These are phyloP conservation scores for Hyaloscypha bicolor DNA, from an alignment of 495 filamentous ascomycete genomes.

Conservation along the genomic window DNA sequence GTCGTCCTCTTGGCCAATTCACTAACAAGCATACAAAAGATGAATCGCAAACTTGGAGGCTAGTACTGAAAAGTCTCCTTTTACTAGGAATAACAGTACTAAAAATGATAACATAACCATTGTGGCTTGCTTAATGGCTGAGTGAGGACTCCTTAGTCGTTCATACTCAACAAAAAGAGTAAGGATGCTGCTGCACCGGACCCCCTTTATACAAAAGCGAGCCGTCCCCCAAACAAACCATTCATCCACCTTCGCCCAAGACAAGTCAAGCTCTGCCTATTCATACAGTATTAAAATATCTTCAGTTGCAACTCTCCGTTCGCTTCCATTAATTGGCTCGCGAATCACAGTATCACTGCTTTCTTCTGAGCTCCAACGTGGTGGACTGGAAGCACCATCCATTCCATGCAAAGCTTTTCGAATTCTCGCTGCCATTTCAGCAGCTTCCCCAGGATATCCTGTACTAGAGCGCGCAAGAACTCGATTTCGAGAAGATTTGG, in stretches of 20 bases:
- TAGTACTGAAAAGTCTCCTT: neutral
- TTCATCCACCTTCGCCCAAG: neutral
- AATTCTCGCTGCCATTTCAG: neutral
- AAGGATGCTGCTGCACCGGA: neutral
- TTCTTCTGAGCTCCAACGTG: slow-evolving; percentile 16
- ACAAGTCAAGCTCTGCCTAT: neutral
- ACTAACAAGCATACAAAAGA: neutral
- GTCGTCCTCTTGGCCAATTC: neutral
- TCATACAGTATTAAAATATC: slow-evolving; percentile 9
- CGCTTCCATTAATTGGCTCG: slow-evolving; percentile 7
- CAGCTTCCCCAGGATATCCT: neutral
- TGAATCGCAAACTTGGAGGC: neutral
- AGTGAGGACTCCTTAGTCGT: neutral
- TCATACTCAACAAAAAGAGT: neutral
- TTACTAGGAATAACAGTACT: neutral
- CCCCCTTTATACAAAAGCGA: neutral
- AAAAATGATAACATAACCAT: neutral
- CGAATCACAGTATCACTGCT: slow-evolving; percentile 21
- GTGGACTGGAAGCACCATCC: slow-evolving; percentile 21
- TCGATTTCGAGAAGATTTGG: neutral
- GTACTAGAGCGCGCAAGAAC: slow-evolving; percentile 7
- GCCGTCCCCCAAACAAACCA: neutral
- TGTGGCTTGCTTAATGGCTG: neutral
- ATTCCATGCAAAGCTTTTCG: slow-evolving; percentile 17
- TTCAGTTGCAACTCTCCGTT: slow-evolving; percentile 15